Conservation (phyloP, 345 rosid genomes). For the Linum tenue region DNA sequence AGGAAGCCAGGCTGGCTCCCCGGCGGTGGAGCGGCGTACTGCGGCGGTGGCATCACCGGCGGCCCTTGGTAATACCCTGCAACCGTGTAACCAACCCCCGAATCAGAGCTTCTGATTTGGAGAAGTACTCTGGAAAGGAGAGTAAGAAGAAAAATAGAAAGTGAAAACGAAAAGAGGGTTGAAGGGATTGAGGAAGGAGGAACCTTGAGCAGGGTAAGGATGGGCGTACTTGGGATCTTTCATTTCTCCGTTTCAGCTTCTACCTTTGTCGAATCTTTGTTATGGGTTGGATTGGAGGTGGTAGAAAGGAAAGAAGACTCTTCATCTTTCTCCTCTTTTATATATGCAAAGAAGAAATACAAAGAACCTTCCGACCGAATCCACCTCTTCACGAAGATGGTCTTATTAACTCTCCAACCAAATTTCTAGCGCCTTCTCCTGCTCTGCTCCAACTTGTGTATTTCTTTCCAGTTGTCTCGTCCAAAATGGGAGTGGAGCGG, state of each 20-base stretch:
- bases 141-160: not conserved
- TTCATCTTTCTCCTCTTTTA: too few relatives aligned
- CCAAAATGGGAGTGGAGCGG: too few relatives aligned
- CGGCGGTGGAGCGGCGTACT: slow-evolving; percentile 44
- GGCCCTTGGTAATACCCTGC: slow-evolving; percentile 55
- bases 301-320: not conserved
- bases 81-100: not conserved
- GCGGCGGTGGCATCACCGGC: slow-evolving; percentile 58
- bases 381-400: too few relatives aligned
- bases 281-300: too few relatives aligned
- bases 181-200: not conserved
- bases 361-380: too few relatives aligned
- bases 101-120: not conserved
- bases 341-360: too few relatives aligned
- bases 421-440: too few relatives aligned
- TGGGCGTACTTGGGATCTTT: slow-evolving; percentile 44
- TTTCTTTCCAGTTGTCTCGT: too few relatives aligned
- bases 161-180: not conserved
- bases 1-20: slow-evolving; percentile 36
- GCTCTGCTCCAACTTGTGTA: too few relatives aligned
- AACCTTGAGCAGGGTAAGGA: slow-evolving; percentile 52
- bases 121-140: too few relatives aligned
- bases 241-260: slow-evolving; percentile 10
- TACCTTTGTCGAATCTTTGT: not conserved
- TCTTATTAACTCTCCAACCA: too few relatives aligned